phyloP scores from a whole-genome alignment of 2,329 filamentous ascomycete species.

The Penicillium crustosum region DNA sequence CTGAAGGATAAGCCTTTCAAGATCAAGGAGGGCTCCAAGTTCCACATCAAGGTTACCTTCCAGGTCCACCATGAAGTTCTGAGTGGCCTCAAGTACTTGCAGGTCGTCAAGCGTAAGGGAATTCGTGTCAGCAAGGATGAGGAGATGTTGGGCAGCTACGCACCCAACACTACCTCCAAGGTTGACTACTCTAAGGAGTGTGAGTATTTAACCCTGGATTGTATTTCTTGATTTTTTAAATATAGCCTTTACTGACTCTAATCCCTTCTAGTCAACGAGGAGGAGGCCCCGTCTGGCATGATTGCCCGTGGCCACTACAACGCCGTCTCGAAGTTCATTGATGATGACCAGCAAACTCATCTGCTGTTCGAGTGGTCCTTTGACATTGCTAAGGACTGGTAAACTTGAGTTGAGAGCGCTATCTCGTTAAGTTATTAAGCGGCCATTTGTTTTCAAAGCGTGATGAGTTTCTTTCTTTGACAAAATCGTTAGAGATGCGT shows the following conservation, averaged over 20 bases:
- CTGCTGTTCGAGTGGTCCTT: conserved; percentile 95
- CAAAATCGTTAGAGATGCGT: conserved; percentile 30
- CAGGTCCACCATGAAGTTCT: conserved; percentile 96
- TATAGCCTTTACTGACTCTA: not conserved
- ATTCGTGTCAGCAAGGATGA: conserved; percentile 87
- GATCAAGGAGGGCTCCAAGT: conserved; percentile 93
- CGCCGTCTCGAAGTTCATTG: conserved; percentile 84
- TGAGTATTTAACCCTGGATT: conserved; percentile 51
- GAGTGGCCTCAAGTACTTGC: conserved; percentile 91
- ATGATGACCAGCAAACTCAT: conserved; percentile 90
- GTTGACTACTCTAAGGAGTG: conserved; percentile 86
- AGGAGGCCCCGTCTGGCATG: conserved; percentile 91
- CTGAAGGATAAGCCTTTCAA: conserved; percentile 93
- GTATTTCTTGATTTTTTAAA: not conserved
- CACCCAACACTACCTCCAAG: conserved; percentile 86
- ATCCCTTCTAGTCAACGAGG: conserved; percentile 69
- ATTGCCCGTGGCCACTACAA: conserved; percentile 87
- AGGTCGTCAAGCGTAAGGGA: conserved; percentile 87
- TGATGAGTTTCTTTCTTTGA: conserved; percentile 31
- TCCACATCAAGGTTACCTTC: conserved; percentile 93
- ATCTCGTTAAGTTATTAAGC: conserved; percentile 26
- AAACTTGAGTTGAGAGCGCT: conserved; percentile 16
- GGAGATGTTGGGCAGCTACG: conserved; percentile 97
- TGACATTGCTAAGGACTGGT: conserved; percentile 95
- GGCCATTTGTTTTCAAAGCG: conserved; percentile 27